Conservation (phyloP, 306 rosid genomes). For the Pyrus pyrifolia region DNA sequence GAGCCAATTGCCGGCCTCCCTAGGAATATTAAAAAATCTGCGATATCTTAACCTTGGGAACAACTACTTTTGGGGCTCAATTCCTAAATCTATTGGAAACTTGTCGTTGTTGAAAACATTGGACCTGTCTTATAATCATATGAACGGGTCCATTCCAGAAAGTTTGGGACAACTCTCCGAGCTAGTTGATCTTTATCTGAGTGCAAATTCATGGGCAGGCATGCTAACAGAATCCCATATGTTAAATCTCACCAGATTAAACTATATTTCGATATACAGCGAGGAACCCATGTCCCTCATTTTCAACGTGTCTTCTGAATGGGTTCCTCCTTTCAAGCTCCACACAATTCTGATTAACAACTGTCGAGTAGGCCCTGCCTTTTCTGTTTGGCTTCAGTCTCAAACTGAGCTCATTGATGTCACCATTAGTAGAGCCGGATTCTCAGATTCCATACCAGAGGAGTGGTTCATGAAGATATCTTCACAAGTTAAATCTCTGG, state of each 20-base stretch:
- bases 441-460: background rate
- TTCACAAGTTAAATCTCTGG: background rate
- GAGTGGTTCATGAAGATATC: background rate
- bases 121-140: background rate
- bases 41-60: background rate
- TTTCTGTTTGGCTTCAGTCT: background rate
- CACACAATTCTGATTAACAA: accelerated
- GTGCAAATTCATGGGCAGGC: background rate
- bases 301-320: background rate
- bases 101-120: no score
- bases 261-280: background rate
- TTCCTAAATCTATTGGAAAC: conserved; percentile 1
- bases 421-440: background rate
- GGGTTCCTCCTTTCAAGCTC: conserved; percentile 15
- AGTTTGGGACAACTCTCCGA: conserved; percentile 14
- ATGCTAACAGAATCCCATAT: conserved; percentile 10
- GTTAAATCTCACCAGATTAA: conserved; percentile 3
- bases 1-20: background rate
- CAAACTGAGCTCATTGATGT: background rate
- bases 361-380: background rate
- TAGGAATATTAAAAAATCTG: conserved; percentile 6
- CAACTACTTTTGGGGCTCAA: conserved; percentile 8
- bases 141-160: conserved; percentile 17
- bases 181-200: background rate
- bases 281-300: background rate